A percentile compares a stretch with the other conserved stretches of the same genome.
phyloP scores from a whole-genome alignment of 345 rosid genomes.

The Cardamine occulta region DNA sequence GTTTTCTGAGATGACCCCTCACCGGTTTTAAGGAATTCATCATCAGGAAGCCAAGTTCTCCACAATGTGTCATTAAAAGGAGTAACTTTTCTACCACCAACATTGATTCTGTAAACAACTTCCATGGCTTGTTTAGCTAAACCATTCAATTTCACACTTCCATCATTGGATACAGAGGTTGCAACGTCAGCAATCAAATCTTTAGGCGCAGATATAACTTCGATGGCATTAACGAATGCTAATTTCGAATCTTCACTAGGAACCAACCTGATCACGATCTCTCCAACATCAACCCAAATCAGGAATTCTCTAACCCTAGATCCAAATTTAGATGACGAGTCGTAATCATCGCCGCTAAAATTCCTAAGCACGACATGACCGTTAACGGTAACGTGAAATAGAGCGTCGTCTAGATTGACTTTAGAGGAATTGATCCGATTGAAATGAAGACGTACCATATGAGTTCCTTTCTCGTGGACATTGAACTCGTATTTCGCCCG shows the following conservation, averaged over 20 bases:
- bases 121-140: slow-evolving; percentile 66
- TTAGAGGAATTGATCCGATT: slow-evolving; percentile 52
- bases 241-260: slow-evolving; percentile 55
- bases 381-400: slow-evolving; percentile 77
- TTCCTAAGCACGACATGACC: slow-evolving; percentile 70
- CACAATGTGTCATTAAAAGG: slow-evolving; percentile 87
- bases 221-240: slow-evolving; percentile 83
- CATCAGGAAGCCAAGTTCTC: slow-evolving; percentile 94
- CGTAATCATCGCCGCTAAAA: slow-evolving; percentile 42
- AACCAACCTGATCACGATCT: slow-evolving; percentile 61
- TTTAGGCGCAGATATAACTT: slow-evolving; percentile 86
- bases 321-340: slow-evolving; percentile 31
- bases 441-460: slow-evolving; percentile 84
- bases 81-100: slow-evolving; percentile 87
- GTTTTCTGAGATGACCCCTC: slow-evolving; percentile 52
- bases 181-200: slow-evolving; percentile 69
- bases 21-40: slow-evolving; percentile 56
- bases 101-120: slow-evolving; percentile 61
- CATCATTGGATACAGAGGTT: slow-evolving; percentile 51
- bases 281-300: slow-evolving; percentile 52
- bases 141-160: slow-evolving; percentile 51
- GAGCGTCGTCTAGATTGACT: slow-evolving; percentile 47
- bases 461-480: slow-evolving; percentile 64
- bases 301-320: slow-evolving; percentile 70
- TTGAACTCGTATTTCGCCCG: slow-evolving; percentile 68